Evolutionary conservation across 805 yeast species (phyloP).

Genomic region (Saccharomycopsis sp.): DNA sequence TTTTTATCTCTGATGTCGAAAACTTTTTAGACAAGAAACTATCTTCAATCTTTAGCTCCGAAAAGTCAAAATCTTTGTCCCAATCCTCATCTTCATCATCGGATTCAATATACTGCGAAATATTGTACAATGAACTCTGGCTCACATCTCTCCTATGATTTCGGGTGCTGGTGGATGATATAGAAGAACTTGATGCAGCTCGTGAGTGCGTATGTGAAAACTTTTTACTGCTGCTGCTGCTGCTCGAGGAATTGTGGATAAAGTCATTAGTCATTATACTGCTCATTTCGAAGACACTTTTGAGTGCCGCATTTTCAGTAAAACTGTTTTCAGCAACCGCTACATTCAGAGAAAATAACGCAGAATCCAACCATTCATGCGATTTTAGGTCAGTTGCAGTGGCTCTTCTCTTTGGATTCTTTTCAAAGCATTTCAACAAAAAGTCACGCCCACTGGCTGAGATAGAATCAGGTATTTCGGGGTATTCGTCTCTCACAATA

Average conservation of each 20-base stretch:
- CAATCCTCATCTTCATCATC: conserved; percentile 15
- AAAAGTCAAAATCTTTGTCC: conserved; percentile 17
- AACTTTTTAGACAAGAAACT: conserved; percentile 3
- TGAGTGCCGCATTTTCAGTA: background rate
- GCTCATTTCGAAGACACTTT: background rate
- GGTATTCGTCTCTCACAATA: conserved; percentile 67
- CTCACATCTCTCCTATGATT: conserved; percentile 4
- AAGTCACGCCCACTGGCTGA: conserved; percentile 46
- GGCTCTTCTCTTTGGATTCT: conserved; percentile 53
- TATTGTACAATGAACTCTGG: conserved; percentile 5
- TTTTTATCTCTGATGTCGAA: conserved; percentile 15
- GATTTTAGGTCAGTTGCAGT: conserved; percentile 47
- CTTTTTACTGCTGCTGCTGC: background rate
- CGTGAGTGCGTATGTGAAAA: background rate
- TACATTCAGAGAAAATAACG: background rate
- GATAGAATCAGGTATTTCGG: conserved; percentile 55
- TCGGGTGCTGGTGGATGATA: background rate
- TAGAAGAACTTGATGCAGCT: background rate
- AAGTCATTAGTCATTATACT: background rate
- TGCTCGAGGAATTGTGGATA: background rate
- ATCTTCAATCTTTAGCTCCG: conserved; percentile 12
- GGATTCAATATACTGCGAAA: conserved; percentile 12
- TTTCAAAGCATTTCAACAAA: conserved; percentile 60
- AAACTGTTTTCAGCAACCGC: background rate
- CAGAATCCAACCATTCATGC: conserved; percentile 52